Conservation (phyloP, 768 basidiomycete species). For the Cyclocybe aegerita region DNA sequence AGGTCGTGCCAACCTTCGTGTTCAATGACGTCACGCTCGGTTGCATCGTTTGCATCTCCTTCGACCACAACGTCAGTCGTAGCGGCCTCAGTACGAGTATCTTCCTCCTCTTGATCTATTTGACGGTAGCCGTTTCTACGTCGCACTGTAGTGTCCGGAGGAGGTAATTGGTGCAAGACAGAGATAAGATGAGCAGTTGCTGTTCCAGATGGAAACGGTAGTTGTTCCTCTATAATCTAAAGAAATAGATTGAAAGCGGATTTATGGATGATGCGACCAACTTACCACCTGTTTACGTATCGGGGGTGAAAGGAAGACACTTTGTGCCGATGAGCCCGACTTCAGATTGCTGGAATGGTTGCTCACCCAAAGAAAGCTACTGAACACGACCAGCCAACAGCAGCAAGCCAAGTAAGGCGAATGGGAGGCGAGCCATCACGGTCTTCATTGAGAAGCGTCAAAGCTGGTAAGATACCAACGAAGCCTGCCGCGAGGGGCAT, state of each 20-base stretch:
- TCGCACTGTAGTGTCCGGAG: slow-evolving; percentile 57
- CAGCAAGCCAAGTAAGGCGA: slow-evolving; percentile 66
- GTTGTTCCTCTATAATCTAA: slow-evolving; percentile 91
- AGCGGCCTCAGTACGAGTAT: slow-evolving; percentile 9
- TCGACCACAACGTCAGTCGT: slow-evolving; percentile 17
- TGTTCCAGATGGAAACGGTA: slow-evolving; percentile 93
- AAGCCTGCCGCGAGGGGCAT: slow-evolving; percentile 88
- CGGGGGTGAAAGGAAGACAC: slow-evolving; percentile 95
- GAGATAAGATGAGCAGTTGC: slow-evolving; percentile 95
- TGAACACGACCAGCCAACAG: slow-evolving; percentile 85
- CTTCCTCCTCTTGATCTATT: slow-evolving; percentile 34
- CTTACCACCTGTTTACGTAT: slow-evolving; percentile 91
- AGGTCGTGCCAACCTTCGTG: slow-evolving; percentile 78
- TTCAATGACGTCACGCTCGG: slow-evolving; percentile 50
- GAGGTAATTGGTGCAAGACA: slow-evolving; percentile 78
- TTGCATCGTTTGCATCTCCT: slow-evolving; percentile 30
- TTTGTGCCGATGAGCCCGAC: slow-evolving; percentile 23
- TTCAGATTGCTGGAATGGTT: neutral
- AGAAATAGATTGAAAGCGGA: slow-evolving; percentile 1
- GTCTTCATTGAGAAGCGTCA: slow-evolving; percentile 71
- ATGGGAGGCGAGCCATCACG: slow-evolving; percentile 80
- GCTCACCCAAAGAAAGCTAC: slow-evolving; percentile 90
- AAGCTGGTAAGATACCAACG: slow-evolving; percentile 91
- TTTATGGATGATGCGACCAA: slow-evolving; percentile 5
- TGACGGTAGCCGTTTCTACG: slow-evolving; percentile 57